These are phyloP conservation scores for Magnolia sinica DNA, from an alignment of 164 flowering plant genomes.

Conservation along the genomic window DNA sequence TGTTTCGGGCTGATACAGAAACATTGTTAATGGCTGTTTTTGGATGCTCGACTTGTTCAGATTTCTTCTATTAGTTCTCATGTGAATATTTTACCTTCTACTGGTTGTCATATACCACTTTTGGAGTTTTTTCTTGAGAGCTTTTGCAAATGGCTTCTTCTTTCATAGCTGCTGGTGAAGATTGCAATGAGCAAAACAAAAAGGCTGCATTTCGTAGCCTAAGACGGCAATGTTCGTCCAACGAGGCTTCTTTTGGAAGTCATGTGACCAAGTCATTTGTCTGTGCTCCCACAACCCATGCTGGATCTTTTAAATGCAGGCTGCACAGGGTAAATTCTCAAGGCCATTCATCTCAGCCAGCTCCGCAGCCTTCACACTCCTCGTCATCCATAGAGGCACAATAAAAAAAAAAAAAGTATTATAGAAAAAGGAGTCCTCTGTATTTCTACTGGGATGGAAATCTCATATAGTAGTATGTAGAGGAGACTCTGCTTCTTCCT, in stretches of 20 bases:
- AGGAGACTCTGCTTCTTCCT: not conserved
- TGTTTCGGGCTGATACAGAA: no score
- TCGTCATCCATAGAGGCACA: constrained; percentile 25
- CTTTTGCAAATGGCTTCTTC: constrained; percentile 16
- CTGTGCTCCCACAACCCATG: constrained; percentile 27
- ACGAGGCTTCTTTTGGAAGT: not conserved
- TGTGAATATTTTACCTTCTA: not conserved
- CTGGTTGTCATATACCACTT: not conserved
- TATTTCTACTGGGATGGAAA: not conserved
- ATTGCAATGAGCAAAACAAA: constrained; percentile 8
- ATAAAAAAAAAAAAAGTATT: not conserved
- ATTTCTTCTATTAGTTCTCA: not conserved
- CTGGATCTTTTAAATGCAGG: constrained; percentile 29
- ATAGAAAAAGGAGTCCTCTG: not conserved
- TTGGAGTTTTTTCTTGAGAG: not conserved
- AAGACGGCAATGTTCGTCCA: constrained; percentile 14
- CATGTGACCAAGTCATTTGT: constrained; percentile 15
- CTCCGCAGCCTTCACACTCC: constrained; percentile 20
- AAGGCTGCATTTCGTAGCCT: not conserved
- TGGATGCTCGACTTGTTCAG: not conserved
- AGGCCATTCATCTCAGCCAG: constrained; percentile 11
- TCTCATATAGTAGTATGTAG: not conserved
- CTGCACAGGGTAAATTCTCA: constrained; percentile 27
- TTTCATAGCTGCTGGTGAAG: not conserved
- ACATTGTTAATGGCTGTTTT: not conserved